These are phyloP conservation scores for Mucor racemosus DNA, from an alignment of 371 early-diverging fungal genomes.

Conservation along the genomic window DNA sequence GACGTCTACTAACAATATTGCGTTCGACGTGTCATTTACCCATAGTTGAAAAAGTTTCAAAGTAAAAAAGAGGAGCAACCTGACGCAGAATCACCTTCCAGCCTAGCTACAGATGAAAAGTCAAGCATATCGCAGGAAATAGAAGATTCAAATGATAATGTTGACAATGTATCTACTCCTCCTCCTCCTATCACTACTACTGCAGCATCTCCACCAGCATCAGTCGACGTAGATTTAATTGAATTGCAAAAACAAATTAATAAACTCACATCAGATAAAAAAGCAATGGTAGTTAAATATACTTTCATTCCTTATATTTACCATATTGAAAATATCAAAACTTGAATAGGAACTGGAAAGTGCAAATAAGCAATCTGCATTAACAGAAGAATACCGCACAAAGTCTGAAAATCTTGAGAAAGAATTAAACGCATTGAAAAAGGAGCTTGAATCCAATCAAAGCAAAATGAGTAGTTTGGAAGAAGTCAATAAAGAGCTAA, in stretches of 20 bases:
- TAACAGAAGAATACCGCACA: background rate
- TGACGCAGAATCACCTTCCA: background rate
- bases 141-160: background rate
- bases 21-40: background rate
- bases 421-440: constrained; percentile 8
- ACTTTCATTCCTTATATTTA: background rate
- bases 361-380: background rate
- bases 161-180: background rate
- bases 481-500: too few relatives aligned
- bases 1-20: too few relatives aligned
- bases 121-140: too few relatives aligned
- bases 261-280: constrained; percentile 12
- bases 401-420: constrained; percentile 6
- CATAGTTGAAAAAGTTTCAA: constrained; percentile 42
- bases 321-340: background rate
- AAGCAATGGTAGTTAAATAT: background rate
- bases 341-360: background rate
- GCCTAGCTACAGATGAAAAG: too few relatives aligned
- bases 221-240: background rate
- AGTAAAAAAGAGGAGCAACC: constrained; percentile 23
- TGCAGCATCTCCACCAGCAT: background rate
- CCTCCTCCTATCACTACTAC: background rate
- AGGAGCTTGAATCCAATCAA: constrained; percentile 5
- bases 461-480: background rate
- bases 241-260: background rate